Evolutionary conservation across 2,329 filamentous ascomycete genomes (phyloP), one percentile per base, ranked within the genome.

Genomic region (Fusarium solani-melongenae): DNA sequence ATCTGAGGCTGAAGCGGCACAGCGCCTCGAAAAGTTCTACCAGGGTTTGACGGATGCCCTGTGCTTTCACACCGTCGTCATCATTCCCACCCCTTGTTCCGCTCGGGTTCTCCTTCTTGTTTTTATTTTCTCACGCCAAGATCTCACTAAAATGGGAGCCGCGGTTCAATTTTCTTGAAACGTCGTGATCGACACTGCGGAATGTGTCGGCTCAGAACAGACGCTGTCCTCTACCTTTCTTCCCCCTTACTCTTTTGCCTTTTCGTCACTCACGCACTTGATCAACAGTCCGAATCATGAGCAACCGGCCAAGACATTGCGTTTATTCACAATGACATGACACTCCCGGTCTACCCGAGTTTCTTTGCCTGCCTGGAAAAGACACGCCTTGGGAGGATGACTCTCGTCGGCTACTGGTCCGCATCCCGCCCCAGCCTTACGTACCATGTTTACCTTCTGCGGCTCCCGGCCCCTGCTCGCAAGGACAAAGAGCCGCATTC

Each of bases 401-500:
- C 46, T 49, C 44, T 33, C 15, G 14, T 31, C 38, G 38, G 15
- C 31, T 29, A 53, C 11, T 46, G 60, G 56, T n/a, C 61, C 51
- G 20, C 51, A 44, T 27, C 22, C 34, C 20, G 46, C 14, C 38
- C 59, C 24, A 56, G 61, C 49, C 49, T 63, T 57, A 57, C 34
- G 61, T 44, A 62, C 58, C n/a, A 33, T 41, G 31, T 27, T 38
- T 33, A 27, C 44, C 44, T 4, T 20, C 20, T 49, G 24, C n/a
- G 22, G 20, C 31, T 66, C 64, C 27, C 33, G 24, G 24, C 17
- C 34, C 33, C 55, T 46, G 33, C 36, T 41, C 41, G 20, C 33
- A 29, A 31, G 39, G 58, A 62, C 31, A 58, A 69, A 72, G 71
- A 74, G 71, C 71, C 71, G 69, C 71, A 74, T 67, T 72, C 69